phyloP scores from a whole-genome alignment of 352 stramenopile genomes.

The Globisporangium parvum region DNA sequence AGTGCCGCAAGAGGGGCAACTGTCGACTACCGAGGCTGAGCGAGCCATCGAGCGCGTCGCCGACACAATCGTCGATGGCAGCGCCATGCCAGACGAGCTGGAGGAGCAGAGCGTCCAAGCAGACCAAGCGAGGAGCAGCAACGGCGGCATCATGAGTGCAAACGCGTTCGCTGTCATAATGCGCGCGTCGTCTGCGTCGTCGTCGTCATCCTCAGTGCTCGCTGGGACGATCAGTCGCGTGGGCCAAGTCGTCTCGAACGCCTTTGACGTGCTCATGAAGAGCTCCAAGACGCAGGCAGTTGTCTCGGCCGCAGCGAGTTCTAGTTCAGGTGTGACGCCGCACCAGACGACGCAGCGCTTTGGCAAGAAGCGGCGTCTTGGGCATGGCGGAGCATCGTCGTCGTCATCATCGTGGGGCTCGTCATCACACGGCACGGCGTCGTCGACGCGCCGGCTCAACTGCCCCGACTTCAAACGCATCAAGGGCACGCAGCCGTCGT shows the following conservation, averaged over 20 bases:
- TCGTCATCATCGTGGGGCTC: conserved; percentile 10
- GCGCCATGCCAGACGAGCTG: too few relatives aligned
- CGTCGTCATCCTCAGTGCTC: conserved; percentile 2
- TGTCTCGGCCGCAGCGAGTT: not conserved
- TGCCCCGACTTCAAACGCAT: conserved; percentile 84
- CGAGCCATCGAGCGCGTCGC: not conserved
- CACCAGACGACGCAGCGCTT: conserved; percentile 19
- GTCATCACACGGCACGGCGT: not conserved
- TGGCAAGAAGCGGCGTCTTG: conserved; percentile 18
- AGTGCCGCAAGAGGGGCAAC: not conserved
- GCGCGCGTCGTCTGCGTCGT: conserved; percentile 20
- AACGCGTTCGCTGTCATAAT: conserved; percentile 66
- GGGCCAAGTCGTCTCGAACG: conserved; percentile 31
- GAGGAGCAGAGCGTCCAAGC: too few relatives aligned
- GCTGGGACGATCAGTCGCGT: conserved; percentile 12
- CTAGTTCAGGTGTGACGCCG: not conserved
- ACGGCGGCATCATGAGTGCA: too few relatives aligned
- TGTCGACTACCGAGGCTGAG: not conserved
- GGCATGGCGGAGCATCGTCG: not conserved
- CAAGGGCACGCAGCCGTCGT: conserved; percentile 61
- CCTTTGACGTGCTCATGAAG: conserved; percentile 83
- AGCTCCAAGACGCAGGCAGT: conserved; percentile 59
- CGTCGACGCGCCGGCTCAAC: conserved; percentile 4
- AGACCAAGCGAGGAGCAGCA: too few relatives aligned
- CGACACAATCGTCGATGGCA: not conserved